Conservation (phyloP, 306 rosid species). For the Vigna trinervia region DNA sequence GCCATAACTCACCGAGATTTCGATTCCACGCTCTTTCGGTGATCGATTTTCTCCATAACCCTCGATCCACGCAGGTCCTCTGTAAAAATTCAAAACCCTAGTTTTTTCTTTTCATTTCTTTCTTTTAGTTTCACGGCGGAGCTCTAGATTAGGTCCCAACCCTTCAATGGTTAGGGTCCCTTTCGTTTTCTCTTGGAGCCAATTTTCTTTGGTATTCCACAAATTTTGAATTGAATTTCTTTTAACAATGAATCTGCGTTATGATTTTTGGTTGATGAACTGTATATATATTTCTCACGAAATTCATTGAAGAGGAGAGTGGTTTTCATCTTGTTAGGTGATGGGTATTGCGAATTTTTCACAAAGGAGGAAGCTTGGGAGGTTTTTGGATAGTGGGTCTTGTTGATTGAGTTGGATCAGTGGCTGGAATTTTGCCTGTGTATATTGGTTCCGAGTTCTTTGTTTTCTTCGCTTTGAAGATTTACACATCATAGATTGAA, state of each 20-base stretch:
- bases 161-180: constrained; percentile 50
- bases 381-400: constrained; percentile 47
- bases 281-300: constrained; percentile 43
- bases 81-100: constrained; percentile 58
- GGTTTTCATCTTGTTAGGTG: constrained; percentile 36
- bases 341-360: constrained; percentile 40
- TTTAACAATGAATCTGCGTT: constrained; percentile 32
- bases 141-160: constrained; percentile 51
- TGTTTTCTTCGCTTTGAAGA: constrained; percentile 42
- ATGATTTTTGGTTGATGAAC: constrained; percentile 46
- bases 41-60: constrained; percentile 32
- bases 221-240: constrained; percentile 38
- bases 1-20: constrained; percentile 39
- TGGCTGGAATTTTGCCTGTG: constrained; percentile 47
- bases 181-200: constrained; percentile 43
- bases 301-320: constrained; percentile 46
- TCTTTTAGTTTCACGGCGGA: constrained; percentile 34
- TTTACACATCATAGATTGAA: constrained; percentile 39
- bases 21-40: constrained; percentile 16
- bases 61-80: constrained; percentile 56
- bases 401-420: constrained; percentile 64
- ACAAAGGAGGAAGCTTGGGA: constrained; percentile 42
- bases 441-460: constrained; percentile 41
- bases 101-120: neutral
- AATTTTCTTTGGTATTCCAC: constrained; percentile 33